A percentile compares a stretch with the other conserved stretches of the same genome.
These are phyloP conservation scores for Penicillium sp. DNA, from an alignment of 2,329 filamentous ascomycete species.

Conservation along the genomic window DNA sequence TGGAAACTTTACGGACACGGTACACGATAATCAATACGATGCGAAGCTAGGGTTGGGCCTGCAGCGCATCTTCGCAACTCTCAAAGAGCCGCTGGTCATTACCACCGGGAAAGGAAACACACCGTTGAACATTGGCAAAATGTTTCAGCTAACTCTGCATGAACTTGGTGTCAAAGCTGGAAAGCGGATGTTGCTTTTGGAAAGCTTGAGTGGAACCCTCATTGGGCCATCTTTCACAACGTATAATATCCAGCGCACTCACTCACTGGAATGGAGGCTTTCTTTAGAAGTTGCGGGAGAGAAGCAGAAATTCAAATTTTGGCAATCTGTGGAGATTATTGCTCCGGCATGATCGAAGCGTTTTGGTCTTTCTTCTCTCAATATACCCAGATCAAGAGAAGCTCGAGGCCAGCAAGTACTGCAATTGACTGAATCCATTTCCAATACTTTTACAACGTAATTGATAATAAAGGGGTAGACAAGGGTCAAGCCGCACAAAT, in stretches of 20 bases:
- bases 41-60: conserved; percentile 4
- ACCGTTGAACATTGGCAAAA: conserved; percentile 15
- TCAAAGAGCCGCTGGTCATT: conserved; percentile 12
- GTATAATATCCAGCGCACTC: conserved; percentile 15
- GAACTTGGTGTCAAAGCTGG: conserved; percentile 5
- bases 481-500: too few species aligned
- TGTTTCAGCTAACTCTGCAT: conserved; percentile 15
- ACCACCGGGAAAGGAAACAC: conserved; percentile 8
- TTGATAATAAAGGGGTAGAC: too few species aligned
- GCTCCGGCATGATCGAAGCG: background rate
- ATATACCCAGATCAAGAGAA: background rate
- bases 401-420: background rate
- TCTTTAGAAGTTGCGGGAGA: conserved; percentile 15
- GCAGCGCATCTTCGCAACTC: conserved; percentile 1
- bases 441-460: too few species aligned
- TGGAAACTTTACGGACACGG: background rate
- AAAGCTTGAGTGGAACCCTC: background rate
- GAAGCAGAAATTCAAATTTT: background rate
- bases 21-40: background rate
- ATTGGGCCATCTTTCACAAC: conserved; percentile 17
- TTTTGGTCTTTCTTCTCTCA: background rate
- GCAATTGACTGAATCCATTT: too few species aligned
- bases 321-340: background rate
- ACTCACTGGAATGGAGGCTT: conserved; percentile 9
- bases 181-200: background rate